Evolutionary conservation across 495 filamentous ascomycete species (phyloP).

Genomic region (Talaromyces proteolyticus): DNA sequence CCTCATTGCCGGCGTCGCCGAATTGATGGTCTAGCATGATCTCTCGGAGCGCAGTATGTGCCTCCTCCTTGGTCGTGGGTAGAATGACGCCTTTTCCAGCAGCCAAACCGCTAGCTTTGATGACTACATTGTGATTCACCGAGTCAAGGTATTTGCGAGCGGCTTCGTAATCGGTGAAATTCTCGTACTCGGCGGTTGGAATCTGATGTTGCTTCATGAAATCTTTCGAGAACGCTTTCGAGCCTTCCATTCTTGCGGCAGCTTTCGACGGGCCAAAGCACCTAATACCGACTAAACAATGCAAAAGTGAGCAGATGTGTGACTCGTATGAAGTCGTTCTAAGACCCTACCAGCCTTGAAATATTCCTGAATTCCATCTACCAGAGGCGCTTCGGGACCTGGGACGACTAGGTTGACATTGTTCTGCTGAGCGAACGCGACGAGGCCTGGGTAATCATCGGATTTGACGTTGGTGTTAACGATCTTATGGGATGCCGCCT

Average conservation of each 20-base stretch:
- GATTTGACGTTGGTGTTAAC: slow-evolving; percentile 66
- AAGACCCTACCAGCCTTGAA: slow-evolving; percentile 55
- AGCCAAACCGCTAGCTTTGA: slow-evolving; percentile 84
- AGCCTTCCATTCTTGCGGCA: slow-evolving; percentile 89
- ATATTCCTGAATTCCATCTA: slow-evolving; percentile 79
- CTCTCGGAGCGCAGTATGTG: slow-evolving; percentile 70
- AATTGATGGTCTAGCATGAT: slow-evolving; percentile 91
- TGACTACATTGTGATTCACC: slow-evolving; percentile 71
- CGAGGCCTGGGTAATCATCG: slow-evolving; percentile 72
- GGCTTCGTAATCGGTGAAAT: slow-evolving; percentile 75
- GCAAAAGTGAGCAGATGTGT: slow-evolving; percentile 10
- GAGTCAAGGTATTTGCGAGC: slow-evolving; percentile 72
- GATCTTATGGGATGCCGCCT: slow-evolving; percentile 55
- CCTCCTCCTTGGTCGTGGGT: slow-evolving; percentile 73
- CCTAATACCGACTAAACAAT: slow-evolving; percentile 57
- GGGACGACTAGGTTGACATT: slow-evolving; percentile 80
- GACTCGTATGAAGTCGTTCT: not conserved
- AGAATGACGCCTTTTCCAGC: slow-evolving; percentile 93
- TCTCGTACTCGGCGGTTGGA: slow-evolving; percentile 84
- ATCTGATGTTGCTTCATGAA: slow-evolving; percentile 93
- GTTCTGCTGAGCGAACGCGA: slow-evolving; percentile 65
- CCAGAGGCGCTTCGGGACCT: slow-evolving; percentile 90
- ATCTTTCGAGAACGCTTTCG: slow-evolving; percentile 95
- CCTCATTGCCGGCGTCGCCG: slow-evolving; percentile 79
- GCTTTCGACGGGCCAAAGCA: slow-evolving; percentile 83